phyloP scores from a whole-genome alignment of 2,329 filamentous ascomycete genomes.

The Apiospora aurea region DNA sequence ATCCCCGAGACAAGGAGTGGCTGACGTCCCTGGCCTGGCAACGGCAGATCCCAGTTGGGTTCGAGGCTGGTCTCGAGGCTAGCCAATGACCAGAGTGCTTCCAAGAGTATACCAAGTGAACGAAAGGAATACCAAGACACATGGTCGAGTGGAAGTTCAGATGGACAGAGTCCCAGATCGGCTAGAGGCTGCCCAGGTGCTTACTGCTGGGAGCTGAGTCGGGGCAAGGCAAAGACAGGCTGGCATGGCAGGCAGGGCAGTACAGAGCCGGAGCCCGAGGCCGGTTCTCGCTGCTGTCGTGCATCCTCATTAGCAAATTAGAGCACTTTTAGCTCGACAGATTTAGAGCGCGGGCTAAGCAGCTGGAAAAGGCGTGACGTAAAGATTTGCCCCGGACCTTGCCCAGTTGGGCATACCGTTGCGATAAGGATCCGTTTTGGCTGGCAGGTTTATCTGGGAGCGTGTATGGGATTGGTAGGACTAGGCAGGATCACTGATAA shows the following conservation, averaged over 20 bases:
- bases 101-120: neutral
- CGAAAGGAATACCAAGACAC: neutral
- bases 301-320: neutral
- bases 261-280: neutral
- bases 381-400: constrained; percentile 2
- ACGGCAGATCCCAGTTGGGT: neutral
- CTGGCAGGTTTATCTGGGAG: neutral
- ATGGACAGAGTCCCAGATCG: neutral
- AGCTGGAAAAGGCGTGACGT: neutral
- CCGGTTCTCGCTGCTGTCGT: constrained; percentile 15
- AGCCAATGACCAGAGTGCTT: neutral
- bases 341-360: neutral
- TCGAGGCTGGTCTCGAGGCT: neutral
- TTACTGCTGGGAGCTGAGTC: neutral
- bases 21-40: neutral
- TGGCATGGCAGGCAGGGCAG: neutral
- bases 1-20: neutral
- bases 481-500: constrained; percentile 12
- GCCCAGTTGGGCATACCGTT: neutral
- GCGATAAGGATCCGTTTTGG: constrained; percentile 18
- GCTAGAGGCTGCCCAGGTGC: neutral
- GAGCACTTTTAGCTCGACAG: neutral
- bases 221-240: neutral
- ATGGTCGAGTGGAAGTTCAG: neutral
- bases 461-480: no score